These are phyloP conservation scores for Aureobasidium sp. DNA, from an alignment of 2,329 filamentous ascomycete species.

Conservation along the genomic window DNA sequence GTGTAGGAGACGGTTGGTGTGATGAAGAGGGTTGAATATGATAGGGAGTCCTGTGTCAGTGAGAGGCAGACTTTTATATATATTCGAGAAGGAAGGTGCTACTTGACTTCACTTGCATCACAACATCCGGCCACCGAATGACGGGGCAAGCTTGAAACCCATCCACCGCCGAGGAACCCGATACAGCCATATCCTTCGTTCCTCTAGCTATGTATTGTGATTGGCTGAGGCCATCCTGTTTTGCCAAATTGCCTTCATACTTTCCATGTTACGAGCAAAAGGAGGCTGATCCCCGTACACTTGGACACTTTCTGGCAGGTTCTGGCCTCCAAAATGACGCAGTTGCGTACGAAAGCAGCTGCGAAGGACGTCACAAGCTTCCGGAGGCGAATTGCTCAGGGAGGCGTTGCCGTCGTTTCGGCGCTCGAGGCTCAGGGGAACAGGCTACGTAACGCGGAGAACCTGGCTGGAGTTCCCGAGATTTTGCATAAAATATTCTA, in stretches of 20 bases:
- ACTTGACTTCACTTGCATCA: background rate
- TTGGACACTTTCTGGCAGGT: background rate
- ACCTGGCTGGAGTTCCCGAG: background rate
- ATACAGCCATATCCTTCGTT: background rate
- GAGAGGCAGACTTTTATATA: background rate
- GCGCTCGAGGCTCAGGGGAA: background rate
- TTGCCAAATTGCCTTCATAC: conserved; percentile 3
- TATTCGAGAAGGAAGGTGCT: background rate
- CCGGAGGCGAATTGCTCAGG: background rate
- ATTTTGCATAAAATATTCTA: background rate
- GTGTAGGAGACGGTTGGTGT: background rate
- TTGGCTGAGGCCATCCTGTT: background rate
- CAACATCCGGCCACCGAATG: conserved; percentile 2
- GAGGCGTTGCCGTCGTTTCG: conserved; percentile 2
- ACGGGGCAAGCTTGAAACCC: conserved; percentile 1
- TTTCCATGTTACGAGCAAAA: conserved; percentile 11
- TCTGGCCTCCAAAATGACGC: conserved; percentile 2
- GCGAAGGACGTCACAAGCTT: background rate
- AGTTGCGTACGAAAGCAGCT: background rate
- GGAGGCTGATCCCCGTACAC: conserved; percentile 4
- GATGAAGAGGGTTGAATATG: background rate
- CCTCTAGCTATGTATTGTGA: background rate
- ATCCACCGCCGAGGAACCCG: background rate
- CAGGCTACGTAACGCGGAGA: background rate
- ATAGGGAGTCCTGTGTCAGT: background rate